Base-by-base conservation (phyloP, 495 filamentous ascomycete species). In the Penicillium simplicissimum region DNA sequence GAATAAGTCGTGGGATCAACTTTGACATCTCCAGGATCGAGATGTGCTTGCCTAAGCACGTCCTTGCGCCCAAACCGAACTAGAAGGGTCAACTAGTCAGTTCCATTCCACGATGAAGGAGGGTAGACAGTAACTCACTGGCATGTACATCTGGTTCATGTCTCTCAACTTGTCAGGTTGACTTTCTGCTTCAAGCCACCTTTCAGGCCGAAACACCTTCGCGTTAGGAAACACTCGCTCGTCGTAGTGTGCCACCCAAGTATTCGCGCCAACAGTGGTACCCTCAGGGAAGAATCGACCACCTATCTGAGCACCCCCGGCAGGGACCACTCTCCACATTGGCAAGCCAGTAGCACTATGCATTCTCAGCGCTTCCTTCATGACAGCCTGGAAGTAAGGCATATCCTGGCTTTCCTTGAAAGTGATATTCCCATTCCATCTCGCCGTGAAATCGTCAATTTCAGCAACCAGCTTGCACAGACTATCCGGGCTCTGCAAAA, bases 191-290 rank as follows among this genome's bases (percentile, higher is more conserved):
- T 75, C 73, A 0, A 78, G 61, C 76, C 76, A 79, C 23, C 77
- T 48, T 55, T 78, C 77, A 0, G 77, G 77, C 4, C 61, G 51
- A 49, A 76, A 79, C 0, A n/a, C 36, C 43, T 57, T 64, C 4
- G 75, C 67, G 53, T 79, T 70, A 1, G 65, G 82, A 52, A 81
- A 88, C 0, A 86, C 60, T 0, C 64, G 42, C 35, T 73, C 63
- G 67, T 87, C 78, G 28, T 72, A 71, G 62, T 85, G 80, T 0
- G 72, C 75, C 4, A 84, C 82, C 81, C 81, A 88, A 1, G 78
- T 53, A 59, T 83, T 83, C 17, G 82, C 76, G 0, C 86, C 86
- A 0, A 89, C 81, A 0, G 80, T 71, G 0, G 77, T 79, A 52
- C 78, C 77, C 23, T 52, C 76, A 0, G 74, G 72, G 47, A 84